Evolutionary conservation across 768 basidiomycete species (phyloP).

Genomic region (Naganishia vaughanmartiniae): DNA sequence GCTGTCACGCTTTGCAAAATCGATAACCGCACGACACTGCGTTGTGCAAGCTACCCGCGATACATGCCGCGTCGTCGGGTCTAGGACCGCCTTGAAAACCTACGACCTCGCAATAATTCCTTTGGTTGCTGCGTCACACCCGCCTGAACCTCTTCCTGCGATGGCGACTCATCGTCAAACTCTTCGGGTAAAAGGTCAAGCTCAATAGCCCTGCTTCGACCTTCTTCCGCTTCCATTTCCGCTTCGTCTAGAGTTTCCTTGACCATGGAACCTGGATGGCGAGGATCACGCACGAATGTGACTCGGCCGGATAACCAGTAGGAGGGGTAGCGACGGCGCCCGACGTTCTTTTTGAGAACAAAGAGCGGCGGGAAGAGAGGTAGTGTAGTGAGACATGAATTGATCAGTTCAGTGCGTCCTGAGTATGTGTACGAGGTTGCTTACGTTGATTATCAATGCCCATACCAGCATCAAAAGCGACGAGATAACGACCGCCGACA

Average conservation of each 20-base stretch:
- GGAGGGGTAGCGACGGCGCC: constrained; percentile 38
- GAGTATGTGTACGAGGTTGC: constrained; percentile 2
- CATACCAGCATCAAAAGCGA: constrained; percentile 38
- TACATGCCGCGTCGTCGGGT: not conserved
- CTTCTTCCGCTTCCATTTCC: constrained; percentile 33
- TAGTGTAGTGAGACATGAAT: not conserved
- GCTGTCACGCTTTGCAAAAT: too few species aligned
- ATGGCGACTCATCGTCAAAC: not conserved
- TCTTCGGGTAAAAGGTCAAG: constrained; percentile 13
- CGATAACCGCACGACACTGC: too few species aligned
- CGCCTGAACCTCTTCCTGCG: not conserved
- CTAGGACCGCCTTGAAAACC: constrained; percentile 3
- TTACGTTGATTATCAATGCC: constrained; percentile 42
- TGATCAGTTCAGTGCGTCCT: too few species aligned
- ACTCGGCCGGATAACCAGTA: constrained; percentile 38
- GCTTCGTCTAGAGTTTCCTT: constrained; percentile 14
- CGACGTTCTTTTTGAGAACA: constrained; percentile 32
- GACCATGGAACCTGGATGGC: not conserved
- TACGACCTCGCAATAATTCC: constrained; percentile 13
- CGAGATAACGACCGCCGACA: constrained; percentile 35
- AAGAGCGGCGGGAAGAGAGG: not conserved
- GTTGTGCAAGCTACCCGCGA: too few species aligned
- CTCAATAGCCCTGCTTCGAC: constrained; percentile 19
- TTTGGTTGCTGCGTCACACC: not conserved
- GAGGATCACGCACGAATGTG: constrained; percentile 22